Evolutionary conservation across 306 rosid species (phyloP).

Genomic region (Cucurbita moschata): DNA sequence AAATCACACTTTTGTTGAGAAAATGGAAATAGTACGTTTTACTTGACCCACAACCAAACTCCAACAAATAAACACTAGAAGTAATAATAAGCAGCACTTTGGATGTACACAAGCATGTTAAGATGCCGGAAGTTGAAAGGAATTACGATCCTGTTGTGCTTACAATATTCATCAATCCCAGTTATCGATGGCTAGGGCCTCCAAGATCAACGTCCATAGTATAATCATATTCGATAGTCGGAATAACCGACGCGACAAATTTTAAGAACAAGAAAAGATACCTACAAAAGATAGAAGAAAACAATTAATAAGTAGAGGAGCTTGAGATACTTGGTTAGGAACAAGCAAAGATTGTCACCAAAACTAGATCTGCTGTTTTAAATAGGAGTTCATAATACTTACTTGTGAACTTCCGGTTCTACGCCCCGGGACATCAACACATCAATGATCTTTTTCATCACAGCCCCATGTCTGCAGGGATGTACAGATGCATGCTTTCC

Average conservation of each 20-base stretch:
- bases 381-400: slow-evolving; percentile 5
- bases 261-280: slow-evolving; percentile 88
- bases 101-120: background rate
- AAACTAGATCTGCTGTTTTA: background rate
- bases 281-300: slow-evolving; percentile 25
- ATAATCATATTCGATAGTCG: slow-evolving; percentile 91
- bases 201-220: slow-evolving; percentile 97
- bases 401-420: slow-evolving; percentile 98
- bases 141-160: background rate
- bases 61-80: background rate
- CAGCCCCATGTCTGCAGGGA: slow-evolving; percentile 95
- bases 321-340: background rate
- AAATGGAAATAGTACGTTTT: background rate
- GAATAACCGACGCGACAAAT: slow-evolving; percentile 94
- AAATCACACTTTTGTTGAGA: too few relatives aligned
- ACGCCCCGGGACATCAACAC: slow-evolving; percentile 91
- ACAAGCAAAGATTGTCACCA: background rate
- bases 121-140: background rate
- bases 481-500: slow-evolving; percentile 97
- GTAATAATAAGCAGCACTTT: background rate
- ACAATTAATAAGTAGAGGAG: background rate
- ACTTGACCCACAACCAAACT: background rate
- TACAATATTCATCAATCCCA: background rate
- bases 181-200: slow-evolving; percentile 55
- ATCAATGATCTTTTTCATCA: slow-evolving; percentile 93